Evolutionary conservation across 352 stramenopile genomes (phyloP).

Genomic region (Phytophthora europaea): DNA sequence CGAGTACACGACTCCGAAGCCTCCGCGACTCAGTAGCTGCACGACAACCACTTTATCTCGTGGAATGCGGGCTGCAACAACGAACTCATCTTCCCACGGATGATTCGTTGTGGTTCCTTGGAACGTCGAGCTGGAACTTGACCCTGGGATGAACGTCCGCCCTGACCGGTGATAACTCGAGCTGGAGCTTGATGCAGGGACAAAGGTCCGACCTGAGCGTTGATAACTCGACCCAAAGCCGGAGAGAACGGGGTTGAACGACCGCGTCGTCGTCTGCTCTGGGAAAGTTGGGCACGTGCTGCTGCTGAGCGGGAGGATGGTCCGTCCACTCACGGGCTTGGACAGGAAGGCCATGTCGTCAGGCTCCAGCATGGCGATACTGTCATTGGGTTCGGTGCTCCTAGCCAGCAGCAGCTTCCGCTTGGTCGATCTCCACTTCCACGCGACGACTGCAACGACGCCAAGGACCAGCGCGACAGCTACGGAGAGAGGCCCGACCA

Average conservation of each 20-base stretch:
- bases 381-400: slow-evolving; percentile 26
- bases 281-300: slow-evolving; percentile 35
- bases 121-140: slow-evolving; percentile 20
- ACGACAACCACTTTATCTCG: slow-evolving; percentile 45
- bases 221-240: slow-evolving; percentile 23
- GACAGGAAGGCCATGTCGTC: slow-evolving; percentile 37
- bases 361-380: slow-evolving; percentile 40
- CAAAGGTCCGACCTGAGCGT: neutral
- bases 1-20: slow-evolving; percentile 59
- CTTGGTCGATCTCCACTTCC: slow-evolving; percentile 33
- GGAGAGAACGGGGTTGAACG: slow-evolving; percentile 31
- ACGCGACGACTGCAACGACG: slow-evolving; percentile 20
- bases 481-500: slow-evolving; percentile 13
- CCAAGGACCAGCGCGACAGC: slow-evolving; percentile 19
- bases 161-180: slow-evolving; percentile 19
- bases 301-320: slow-evolving; percentile 34
- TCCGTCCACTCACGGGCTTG: slow-evolving; percentile 25
- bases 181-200: neutral
- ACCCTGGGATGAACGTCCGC: slow-evolving; percentile 18
- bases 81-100: slow-evolving; percentile 52
- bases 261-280: slow-evolving; percentile 27
- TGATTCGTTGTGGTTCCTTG: slow-evolving; percentile 14
- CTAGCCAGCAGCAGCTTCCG: slow-evolving; percentile 13
- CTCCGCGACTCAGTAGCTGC: slow-evolving; percentile 49
- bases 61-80: slow-evolving; percentile 53